Evolutionary conservation across 345 rosid species (phyloP).

Genomic region (Anacardium occidentale): DNA sequence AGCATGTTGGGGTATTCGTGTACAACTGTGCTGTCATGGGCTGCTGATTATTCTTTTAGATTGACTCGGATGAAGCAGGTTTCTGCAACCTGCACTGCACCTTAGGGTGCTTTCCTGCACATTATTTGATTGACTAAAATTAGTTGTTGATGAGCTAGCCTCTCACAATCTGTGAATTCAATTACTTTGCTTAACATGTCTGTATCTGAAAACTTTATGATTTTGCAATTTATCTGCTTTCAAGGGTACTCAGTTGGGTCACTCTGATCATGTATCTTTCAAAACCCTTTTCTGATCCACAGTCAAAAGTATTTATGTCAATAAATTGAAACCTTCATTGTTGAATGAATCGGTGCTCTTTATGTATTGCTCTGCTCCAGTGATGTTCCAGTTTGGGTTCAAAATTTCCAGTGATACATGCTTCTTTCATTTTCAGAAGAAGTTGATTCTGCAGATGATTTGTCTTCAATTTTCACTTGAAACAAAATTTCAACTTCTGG

Average conservation of each 20-base stretch:
- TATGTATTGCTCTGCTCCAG: neutral
- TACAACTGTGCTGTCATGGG: conserved; percentile 89
- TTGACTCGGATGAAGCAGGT: conserved; percentile 27
- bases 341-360: neutral
- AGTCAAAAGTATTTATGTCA: conserved; percentile 16
- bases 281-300: conserved; percentile 21
- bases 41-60: conserved; percentile 47
- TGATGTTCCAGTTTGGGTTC: no score
- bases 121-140: conserved; percentile 34
- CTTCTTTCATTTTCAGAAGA: no score
- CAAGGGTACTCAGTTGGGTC: conserved; percentile 15
- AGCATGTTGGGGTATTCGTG: conserved; percentile 74
- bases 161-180: conserved; percentile 16
- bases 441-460: no score
- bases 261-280: conserved; percentile 15
- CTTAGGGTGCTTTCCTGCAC: conserved; percentile 32
- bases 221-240: conserved; percentile 27
- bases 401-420: no score
- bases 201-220: conserved; percentile 13
- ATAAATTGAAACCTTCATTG: conserved; percentile 16
- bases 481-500: neutral
- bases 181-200: conserved; percentile 13
- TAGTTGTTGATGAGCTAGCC: conserved; percentile 26
- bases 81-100: conserved; percentile 32
- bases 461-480: neutral